These are phyloP conservation scores for Mycena sanguinolenta DNA, from an alignment of 768 basidiomycete species.

Conservation along the genomic window DNA sequence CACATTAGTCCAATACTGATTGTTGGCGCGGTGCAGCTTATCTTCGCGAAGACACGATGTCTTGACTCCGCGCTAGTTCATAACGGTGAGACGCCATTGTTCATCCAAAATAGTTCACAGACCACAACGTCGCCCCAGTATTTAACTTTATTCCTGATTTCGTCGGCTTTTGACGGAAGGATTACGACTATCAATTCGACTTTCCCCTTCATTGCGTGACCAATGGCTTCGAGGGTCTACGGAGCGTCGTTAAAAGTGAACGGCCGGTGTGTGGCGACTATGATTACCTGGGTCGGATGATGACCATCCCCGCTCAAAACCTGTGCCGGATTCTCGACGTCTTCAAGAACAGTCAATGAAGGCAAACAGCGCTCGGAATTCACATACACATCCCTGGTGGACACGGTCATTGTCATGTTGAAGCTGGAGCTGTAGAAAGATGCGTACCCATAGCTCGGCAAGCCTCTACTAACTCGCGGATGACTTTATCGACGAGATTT, in stretches of 20 bases:
- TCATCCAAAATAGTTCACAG: conserved; percentile 11
- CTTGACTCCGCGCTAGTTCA: conserved; percentile 22
- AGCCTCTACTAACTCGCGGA: conserved; percentile 2
- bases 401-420: neutral
- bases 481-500: neutral
- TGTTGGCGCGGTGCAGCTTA: conserved; percentile 50
- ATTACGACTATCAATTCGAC: conserved; percentile 61
- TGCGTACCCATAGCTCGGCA: conserved; percentile 32
- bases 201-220: neutral
- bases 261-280: neutral
- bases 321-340: neutral
- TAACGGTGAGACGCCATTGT: neutral
- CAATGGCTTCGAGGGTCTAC: conserved; percentile 9
- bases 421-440: neutral
- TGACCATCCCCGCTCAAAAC: neutral
- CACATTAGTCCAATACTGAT: conserved; percentile 71
- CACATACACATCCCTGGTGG: conserved; percentile 36
- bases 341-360: neutral
- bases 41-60: conserved; percentile 56
- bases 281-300: conserved; percentile 6
- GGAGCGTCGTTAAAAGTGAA: neutral
- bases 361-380: no score
- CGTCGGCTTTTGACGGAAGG: conserved; percentile 62
- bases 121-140: conserved; percentile 66
- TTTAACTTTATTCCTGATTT: conserved; percentile 62